Conservation (phyloP, 345 rosid species). For the Eucalyptus erythrocorys region DNA sequence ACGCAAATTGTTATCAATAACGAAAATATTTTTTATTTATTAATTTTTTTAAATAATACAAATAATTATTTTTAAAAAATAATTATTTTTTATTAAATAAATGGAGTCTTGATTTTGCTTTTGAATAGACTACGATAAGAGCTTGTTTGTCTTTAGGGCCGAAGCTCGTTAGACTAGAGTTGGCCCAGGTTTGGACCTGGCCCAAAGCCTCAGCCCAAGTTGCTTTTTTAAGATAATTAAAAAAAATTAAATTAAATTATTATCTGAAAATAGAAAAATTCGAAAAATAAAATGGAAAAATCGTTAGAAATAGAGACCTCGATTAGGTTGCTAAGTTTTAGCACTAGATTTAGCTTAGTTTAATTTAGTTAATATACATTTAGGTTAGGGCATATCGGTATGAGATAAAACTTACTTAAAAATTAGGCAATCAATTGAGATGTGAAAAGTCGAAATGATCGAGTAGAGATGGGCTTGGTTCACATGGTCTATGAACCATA, state of each 20-base stretch:
- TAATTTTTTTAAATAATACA: too few species aligned
- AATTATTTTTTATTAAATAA: too few species aligned
- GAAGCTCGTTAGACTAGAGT: not conserved
- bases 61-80: too few species aligned
- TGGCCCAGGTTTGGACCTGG: not conserved
- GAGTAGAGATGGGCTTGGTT: not conserved
- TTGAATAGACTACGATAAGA: not conserved
- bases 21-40: not conserved
- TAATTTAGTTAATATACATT: not conserved
- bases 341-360: not conserved
- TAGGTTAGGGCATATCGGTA: rapidly evolving
- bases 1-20: too few species aligned
- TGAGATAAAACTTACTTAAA: not conserved
- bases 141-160: not conserved
- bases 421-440: not conserved
- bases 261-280: not conserved
- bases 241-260: not conserved
- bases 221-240: not conserved
- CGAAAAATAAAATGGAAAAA: not conserved
- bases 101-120: too few species aligned
- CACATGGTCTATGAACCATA: not conserved
- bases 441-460: not conserved
- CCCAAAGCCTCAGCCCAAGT: not conserved
- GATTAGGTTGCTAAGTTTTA: not conserved
- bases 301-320: not conserved